Conservation (phyloP, 2,329 filamentous ascomycete genomes). For the Aulographum hederae region DNA sequence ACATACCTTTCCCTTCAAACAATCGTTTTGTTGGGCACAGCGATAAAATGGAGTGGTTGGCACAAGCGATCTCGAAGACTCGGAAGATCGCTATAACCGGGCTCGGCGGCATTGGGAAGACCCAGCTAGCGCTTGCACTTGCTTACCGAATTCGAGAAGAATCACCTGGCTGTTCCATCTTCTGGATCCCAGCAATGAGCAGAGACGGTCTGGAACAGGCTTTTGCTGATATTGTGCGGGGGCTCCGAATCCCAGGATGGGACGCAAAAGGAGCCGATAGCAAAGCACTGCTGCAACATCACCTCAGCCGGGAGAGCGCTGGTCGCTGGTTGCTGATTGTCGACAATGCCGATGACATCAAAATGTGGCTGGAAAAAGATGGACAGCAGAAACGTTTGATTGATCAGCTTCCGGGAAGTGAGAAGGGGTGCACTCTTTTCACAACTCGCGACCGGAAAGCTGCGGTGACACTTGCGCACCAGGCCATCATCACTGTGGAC, state of each 20-base stretch:
- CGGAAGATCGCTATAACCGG: conserved; percentile 14
- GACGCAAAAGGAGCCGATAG: conserved; percentile 8
- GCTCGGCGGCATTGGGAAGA: conserved; percentile 24
- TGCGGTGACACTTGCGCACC: conserved; percentile 10
- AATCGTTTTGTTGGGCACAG: neutral
- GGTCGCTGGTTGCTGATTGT: conserved; percentile 21
- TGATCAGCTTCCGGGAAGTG: conserved; percentile 11
- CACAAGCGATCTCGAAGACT: neutral
- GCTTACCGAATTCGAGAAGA: conserved; percentile 19
- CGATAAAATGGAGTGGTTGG: neutral
- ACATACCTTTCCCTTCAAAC: neutral
- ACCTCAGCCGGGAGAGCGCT: conserved; percentile 5
- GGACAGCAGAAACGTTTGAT: conserved; percentile 3
- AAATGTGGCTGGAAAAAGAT: conserved; percentile 4
- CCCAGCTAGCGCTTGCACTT: conserved; percentile 21
- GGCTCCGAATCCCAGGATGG: conserved; percentile 12
- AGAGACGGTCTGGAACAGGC: conserved; percentile 21
- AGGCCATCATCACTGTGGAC: conserved; percentile 12
- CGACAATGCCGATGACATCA: conserved; percentile 23
- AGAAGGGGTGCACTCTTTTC: conserved; percentile 16
- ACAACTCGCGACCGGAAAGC: conserved; percentile 19
- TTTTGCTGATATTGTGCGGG: conserved; percentile 15
- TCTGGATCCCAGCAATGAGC: conserved; percentile 26
- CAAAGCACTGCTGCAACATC: conserved; percentile 8
- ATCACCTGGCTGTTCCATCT: conserved; percentile 19